phyloP scores from a whole-genome alignment of 1,139 yeast genomes.

The Arxiozyma heterogenica region DNA sequence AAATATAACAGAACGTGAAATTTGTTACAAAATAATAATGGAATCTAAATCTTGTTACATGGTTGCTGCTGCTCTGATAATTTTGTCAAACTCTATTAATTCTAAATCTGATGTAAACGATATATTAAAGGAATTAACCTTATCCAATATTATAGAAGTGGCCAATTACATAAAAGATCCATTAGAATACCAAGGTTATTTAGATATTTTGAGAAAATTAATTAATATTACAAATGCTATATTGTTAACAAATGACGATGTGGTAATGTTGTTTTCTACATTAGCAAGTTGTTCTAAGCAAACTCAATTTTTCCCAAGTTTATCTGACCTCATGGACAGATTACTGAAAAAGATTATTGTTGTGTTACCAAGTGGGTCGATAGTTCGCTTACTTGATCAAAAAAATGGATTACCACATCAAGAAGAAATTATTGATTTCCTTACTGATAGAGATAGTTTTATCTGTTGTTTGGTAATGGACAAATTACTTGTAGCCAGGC shows the following conservation, averaged over 20 bases:
- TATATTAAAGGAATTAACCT: constrained; percentile 8
- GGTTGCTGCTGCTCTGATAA: constrained; percentile 20
- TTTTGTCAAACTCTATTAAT: constrained; percentile 23
- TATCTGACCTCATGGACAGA: constrained; percentile 18
- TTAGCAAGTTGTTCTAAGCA: constrained; percentile 22
- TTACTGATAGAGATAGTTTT: constrained; percentile 18
- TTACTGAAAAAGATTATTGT: constrained; percentile 24
- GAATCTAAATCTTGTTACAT: constrained; percentile 15
- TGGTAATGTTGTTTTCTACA: constrained; percentile 9
- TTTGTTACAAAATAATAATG: constrained; percentile 12
- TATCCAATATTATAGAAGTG: constrained; percentile 11
- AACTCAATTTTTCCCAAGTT: constrained; percentile 18
- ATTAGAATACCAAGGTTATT: constrained; percentile 26
- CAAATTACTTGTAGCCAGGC: constrained; percentile 19
- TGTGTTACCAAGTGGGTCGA: constrained; percentile 20
- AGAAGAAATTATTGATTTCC: not conserved
- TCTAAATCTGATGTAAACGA: constrained; percentile 17
- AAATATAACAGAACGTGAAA: constrained; percentile 15
- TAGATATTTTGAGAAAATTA: constrained; percentile 25
- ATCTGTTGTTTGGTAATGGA: constrained; percentile 21
- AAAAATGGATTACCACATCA: constrained; percentile 5
- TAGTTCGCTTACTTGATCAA: constrained; percentile 10
- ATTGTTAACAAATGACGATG: constrained; percentile 12
- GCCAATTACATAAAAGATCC: constrained; percentile 23
- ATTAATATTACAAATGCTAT: constrained; percentile 19